Evolutionary conservation across 129 eudicot species (phyloP).

Genomic region (Flaveria robusta): DNA sequence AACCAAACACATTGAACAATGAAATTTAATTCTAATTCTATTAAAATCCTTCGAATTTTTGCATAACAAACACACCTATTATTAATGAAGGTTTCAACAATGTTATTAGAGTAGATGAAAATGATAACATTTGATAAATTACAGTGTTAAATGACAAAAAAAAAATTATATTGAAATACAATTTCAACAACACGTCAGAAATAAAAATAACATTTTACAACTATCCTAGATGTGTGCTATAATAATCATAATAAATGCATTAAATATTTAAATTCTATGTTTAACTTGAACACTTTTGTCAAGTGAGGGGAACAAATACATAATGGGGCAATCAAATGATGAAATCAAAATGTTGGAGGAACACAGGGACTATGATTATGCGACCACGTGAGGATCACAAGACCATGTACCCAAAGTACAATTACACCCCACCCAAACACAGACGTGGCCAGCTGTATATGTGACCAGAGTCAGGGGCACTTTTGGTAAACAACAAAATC

Average conservation of each 20-base stretch:
- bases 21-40: no score
- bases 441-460: slow-evolving; percentile 74
- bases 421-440: slow-evolving; percentile 30
- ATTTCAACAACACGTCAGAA: no score
- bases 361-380: slow-evolving; percentile 25
- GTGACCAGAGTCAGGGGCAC: slow-evolving; percentile 34
- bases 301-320: slow-evolving; percentile 15
- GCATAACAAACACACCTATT: no score
- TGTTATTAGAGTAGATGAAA: no score
- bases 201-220: no score
- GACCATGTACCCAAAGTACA: slow-evolving; percentile 43
- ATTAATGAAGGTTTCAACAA: no score
- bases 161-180: no score
- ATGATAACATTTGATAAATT: no score
- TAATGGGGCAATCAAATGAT: slow-evolving; percentile 8
- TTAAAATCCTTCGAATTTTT: no score
- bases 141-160: no score
- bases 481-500: slow-evolving; percentile 36
- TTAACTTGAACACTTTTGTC: background rate
- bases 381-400: slow-evolving; percentile 42
- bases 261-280: background rate
- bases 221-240: no score
- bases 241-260: background rate
- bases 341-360: background rate
- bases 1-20: no score